Evolutionary conservation across 257 asterid species (phyloP).

Genomic region (Solanum megistacrolobum): DNA sequence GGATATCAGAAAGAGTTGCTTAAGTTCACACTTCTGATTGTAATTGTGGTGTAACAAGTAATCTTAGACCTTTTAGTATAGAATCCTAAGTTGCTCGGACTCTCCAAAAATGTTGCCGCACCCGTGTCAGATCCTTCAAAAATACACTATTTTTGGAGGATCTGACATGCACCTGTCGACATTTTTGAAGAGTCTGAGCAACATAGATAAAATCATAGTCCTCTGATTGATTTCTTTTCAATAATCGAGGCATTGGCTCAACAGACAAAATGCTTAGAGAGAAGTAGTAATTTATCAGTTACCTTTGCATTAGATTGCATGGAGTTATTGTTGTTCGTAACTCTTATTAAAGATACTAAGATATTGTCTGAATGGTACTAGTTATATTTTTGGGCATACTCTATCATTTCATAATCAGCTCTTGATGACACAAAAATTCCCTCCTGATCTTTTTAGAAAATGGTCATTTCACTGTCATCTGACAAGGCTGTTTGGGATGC

Average conservation of each 20-base stretch:
- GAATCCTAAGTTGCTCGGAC: no score
- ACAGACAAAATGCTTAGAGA: neutral
- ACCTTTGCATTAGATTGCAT: neutral
- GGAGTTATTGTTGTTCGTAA: neutral
- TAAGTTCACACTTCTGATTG: neutral
- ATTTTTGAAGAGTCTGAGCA: no score
- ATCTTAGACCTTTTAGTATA: neutral
- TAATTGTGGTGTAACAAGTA: neutral
- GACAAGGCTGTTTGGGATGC: constrained; percentile 81
- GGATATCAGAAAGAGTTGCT: neutral
- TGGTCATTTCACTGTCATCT: constrained; percentile 65
- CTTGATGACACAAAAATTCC: neutral
- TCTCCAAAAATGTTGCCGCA: no score
- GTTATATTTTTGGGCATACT: neutral
- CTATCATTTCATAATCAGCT: neutral
- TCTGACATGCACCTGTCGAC: no score
- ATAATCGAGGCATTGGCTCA: neutral
- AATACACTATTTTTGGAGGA: no score
- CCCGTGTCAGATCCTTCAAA: no score
- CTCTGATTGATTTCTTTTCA: neutral
- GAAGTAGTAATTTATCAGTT: neutral
- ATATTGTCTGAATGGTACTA: neutral
- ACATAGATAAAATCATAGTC: neutral
- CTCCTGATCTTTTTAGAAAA: constrained; percentile 28
- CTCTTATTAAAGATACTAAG: neutral